phyloP scores from a whole-genome alignment of 1,284 basidiomycete genomes.

The Apiotrichum mycotoxinovorans region DNA sequence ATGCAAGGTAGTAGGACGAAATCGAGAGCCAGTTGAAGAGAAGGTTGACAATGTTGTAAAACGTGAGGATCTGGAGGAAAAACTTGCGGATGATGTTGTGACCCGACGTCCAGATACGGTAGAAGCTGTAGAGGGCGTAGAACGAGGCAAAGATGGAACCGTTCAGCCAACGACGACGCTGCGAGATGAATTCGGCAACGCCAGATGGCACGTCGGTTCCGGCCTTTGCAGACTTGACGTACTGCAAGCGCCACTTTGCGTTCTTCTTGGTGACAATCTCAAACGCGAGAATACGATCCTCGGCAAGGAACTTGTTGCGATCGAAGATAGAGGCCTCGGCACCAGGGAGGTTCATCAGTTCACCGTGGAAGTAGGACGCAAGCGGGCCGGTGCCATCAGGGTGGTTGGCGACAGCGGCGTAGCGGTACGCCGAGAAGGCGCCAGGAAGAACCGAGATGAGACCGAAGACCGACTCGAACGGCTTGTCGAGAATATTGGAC shows the following conservation, averaged over 20 bases:
- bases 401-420: conserved; percentile 75
- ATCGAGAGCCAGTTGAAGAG: conserved; percentile 62
- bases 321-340: conserved; percentile 53
- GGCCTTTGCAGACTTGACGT: conserved; percentile 87
- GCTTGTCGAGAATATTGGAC: conserved; percentile 90
- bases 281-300: conserved; percentile 46
- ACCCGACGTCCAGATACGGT: conserved; percentile 83
- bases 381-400: conserved; percentile 79
- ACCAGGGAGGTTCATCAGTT: conserved; percentile 63
- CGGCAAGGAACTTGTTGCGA: conserved; percentile 86
- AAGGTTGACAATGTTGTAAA: conserved; percentile 45
- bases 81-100: conserved; percentile 82
- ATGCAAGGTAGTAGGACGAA: conserved; percentile 58
- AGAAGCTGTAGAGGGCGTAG: conserved; percentile 79
- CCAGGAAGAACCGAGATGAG: conserved; percentile 83
- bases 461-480: conserved; percentile 85
- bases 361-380: conserved; percentile 87
- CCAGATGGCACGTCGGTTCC: conserved; percentile 73
- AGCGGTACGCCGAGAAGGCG: conserved; percentile 88
- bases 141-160: conserved; percentile 67
- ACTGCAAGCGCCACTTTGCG: conserved; percentile 64
- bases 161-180: conserved; percentile 85
- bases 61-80: conserved; percentile 60
- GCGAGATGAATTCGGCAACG: conserved; percentile 83
- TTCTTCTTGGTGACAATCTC: conserved; percentile 47